phyloP scores from a whole-genome alignment of 1,139 yeast species.

The Geotrichum aggregatum region DNA sequence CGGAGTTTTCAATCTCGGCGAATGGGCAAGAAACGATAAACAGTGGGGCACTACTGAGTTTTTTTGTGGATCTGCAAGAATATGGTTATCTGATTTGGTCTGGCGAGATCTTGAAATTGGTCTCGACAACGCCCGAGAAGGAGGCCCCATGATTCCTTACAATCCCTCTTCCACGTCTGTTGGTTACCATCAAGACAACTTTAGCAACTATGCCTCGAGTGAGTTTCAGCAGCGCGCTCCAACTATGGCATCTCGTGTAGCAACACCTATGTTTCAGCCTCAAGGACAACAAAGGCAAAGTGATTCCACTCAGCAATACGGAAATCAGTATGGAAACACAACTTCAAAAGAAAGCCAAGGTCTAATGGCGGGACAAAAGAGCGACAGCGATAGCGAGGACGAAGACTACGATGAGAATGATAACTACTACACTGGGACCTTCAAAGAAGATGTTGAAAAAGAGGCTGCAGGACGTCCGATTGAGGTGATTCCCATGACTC shows the following conservation, averaged over 20 bases:
- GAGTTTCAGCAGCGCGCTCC: conserved; percentile 14
- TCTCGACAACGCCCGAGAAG: conserved; percentile 27
- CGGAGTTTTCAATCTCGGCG: conserved; percentile 33
- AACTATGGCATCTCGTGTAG: neutral
- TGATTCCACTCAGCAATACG: neutral
- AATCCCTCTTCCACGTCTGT: neutral
- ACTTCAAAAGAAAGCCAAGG: conserved; percentile 17
- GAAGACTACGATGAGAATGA: conserved; percentile 28
- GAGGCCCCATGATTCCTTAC: conserved; percentile 21
- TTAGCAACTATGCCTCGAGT: conserved; percentile 7
- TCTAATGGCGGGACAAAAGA: conserved; percentile 15
- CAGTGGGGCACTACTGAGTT: conserved; percentile 38
- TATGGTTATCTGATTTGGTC: conserved; percentile 40
- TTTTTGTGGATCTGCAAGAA: conserved; percentile 36
- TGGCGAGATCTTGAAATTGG: conserved; percentile 41
- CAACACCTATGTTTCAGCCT: neutral
- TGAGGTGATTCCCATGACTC: conserved; percentile 34
- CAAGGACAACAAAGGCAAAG: neutral
- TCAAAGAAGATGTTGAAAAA: conserved; percentile 29
- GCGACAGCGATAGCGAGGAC: conserved; percentile 24
- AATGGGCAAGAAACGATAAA: conserved; percentile 40
- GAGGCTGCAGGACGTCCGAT: conserved; percentile 22
- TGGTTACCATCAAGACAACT: neutral
- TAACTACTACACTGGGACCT: conserved; percentile 26
- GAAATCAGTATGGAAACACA: conserved; percentile 8